Percentiles rank a stretch among this genome's conserved stretches.
Evolutionary conservation across 768 basidiomycete genomes (phyloP).

Genomic region (Panellus pusillus): DNA sequence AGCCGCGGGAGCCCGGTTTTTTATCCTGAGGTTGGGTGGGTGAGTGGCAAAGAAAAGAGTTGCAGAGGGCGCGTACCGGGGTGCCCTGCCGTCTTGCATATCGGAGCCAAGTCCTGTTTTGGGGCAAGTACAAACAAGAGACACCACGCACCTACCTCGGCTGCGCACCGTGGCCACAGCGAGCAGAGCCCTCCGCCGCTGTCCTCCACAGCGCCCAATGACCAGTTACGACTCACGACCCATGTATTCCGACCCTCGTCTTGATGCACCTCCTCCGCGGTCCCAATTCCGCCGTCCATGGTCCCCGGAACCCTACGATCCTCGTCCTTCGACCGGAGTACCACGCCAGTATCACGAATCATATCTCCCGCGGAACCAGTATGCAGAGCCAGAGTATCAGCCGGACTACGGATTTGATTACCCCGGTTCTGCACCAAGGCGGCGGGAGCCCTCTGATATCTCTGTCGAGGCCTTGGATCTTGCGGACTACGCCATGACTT

Average conservation of each 20-base stretch:
- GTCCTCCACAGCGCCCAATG: not conserved
- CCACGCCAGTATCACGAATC: constrained; percentile 21
- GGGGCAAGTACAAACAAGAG: not conserved
- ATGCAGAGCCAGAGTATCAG: constrained; percentile 22
- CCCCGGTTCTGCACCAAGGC: constrained; percentile 24
- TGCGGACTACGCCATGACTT: constrained; percentile 63
- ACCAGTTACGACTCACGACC: constrained; percentile 12
- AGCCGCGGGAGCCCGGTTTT: constrained; percentile 94
- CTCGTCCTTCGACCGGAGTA: constrained; percentile 33
- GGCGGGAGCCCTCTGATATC: constrained; percentile 57
- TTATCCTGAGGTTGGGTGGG: constrained; percentile 60
- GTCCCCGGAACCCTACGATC: constrained; percentile 61
- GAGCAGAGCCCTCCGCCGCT: constrained; percentile 1
- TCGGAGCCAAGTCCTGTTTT: not conserved
- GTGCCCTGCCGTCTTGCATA: constrained; percentile 83
- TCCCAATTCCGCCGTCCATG: constrained; percentile 63
- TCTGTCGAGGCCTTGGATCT: constrained; percentile 74
- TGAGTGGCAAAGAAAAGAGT: constrained; percentile 4
- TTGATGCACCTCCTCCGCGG: constrained; percentile 50
- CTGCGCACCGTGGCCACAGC: constrained; percentile 1
- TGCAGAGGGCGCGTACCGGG: constrained; percentile 46
- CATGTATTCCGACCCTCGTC: constrained; percentile 45
- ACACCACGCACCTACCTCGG: not conserved
- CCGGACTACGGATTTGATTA: constrained; percentile 19
- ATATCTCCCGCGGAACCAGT: constrained; percentile 19